Evolutionary conservation across 345 rosid genomes (phyloP), one percentile per base, ranked within the genome.

Genomic region (Alliaria petiolata): DNA sequence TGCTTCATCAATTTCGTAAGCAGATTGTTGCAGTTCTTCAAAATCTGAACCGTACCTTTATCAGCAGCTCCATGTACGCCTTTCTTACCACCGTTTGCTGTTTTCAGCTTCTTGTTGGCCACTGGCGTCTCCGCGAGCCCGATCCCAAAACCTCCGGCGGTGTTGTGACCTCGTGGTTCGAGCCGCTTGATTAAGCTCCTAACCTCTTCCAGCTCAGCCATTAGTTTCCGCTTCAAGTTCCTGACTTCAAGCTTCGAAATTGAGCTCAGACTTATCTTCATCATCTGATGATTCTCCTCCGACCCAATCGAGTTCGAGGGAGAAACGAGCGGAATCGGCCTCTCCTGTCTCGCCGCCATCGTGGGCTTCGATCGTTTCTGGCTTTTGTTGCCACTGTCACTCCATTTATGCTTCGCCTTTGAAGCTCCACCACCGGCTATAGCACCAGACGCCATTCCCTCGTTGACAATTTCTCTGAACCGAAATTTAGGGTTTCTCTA

Each of bases 1-100:
- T 93, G 96, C 80, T 91, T 93, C 91, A 90, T 89, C 71, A 93
- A 79, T 49, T 65, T 87, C 62, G 78, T 78, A 57, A 93, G 81
- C 85, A 93, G 79, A 62, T 74, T 80, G 35, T 67, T 77, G 62
- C 95, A 89, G 64, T 50, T 82, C 78, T 81, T 91, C 69, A 81
- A 65, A 40, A 86, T 67, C 76, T 83, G 80, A 69, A 76, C 63
- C 15, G 80, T 64, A 78, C 78, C 80, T 79, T 75, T 78, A 60
- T 76, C 84, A 26, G 50, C 44, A 20, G 57, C 62, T 50, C 56
- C 67, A 0, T 19, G 61, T 10, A 63, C 69, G 3, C 69, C 76
- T 17, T 55, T 63, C 46, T 72, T 67, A 25, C 78, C 75, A 44
- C 71, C 78, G 42, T 59, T 80, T 4, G 66, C 71, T 47, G 76